phyloP scores from a whole-genome alignment of 2,329 filamentous ascomycete species.

The Fusarium sp. region DNA sequence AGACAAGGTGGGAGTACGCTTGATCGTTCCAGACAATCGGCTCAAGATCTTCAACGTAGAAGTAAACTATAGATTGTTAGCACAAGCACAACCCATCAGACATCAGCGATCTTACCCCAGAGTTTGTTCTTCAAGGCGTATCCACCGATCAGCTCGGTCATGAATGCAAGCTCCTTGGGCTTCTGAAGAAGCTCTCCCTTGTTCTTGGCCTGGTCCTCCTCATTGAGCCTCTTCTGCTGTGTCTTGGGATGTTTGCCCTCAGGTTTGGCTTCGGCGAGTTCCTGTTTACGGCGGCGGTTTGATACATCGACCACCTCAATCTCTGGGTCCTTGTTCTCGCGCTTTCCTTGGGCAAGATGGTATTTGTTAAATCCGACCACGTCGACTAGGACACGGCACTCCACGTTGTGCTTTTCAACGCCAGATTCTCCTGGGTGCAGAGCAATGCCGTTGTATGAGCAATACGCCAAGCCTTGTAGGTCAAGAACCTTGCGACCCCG shows the following conservation, averaged over 20 bases:
- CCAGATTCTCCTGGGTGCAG: slow-evolving; percentile 33
- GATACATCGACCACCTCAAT: slow-evolving; percentile 35
- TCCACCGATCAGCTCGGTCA: slow-evolving; percentile 53
- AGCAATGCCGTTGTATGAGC: slow-evolving; percentile 53
- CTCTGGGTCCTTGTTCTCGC: slow-evolving; percentile 46
- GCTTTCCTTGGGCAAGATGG: slow-evolving; percentile 46
- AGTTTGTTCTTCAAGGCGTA: slow-evolving; percentile 57
- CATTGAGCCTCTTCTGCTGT: slow-evolving; percentile 40
- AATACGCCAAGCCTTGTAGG: slow-evolving; percentile 52
- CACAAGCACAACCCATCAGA: background rate
- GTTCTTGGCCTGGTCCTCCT: slow-evolving; percentile 50
- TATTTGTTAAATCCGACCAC: slow-evolving; percentile 54
- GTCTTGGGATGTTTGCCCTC: slow-evolving; percentile 11
- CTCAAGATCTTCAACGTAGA: slow-evolving; percentile 53
- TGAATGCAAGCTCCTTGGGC: slow-evolving; percentile 51
- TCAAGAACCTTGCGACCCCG: slow-evolving; percentile 53
- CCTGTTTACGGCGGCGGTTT: background rate
- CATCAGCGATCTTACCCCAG: slow-evolving; percentile 48
- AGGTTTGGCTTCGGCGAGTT: slow-evolving; percentile 2
- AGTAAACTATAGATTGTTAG: slow-evolving; percentile 38
- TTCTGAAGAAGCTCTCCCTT: slow-evolving; percentile 50
- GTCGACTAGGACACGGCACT: slow-evolving; percentile 52
- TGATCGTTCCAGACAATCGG: slow-evolving; percentile 55
- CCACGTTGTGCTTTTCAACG: slow-evolving; percentile 48
- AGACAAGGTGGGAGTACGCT: slow-evolving; percentile 57